Evolutionary conservation across 345 rosid species (phyloP).

Genomic region (Arabis alpina): DNA sequence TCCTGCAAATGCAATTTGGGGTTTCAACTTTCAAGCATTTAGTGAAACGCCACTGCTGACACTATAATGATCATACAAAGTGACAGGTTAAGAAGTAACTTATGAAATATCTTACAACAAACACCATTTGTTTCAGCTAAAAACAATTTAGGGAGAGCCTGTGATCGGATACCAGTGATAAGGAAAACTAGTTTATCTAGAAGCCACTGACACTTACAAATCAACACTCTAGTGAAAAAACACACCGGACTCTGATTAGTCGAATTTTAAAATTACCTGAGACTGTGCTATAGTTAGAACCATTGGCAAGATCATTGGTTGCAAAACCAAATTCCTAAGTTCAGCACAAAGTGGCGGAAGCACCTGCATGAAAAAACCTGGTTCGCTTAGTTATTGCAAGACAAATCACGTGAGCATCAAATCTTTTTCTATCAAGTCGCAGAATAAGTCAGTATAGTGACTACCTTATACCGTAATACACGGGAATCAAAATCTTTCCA

Average conservation of each 20-base stretch:
- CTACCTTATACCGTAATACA: slow-evolving; percentile 94
- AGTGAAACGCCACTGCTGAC: slow-evolving; percentile 5
- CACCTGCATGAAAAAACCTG: slow-evolving; percentile 60
- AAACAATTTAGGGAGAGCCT: background rate
- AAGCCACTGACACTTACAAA: slow-evolving; percentile 6
- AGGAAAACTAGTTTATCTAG: background rate
- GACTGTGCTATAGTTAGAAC: slow-evolving; percentile 93
- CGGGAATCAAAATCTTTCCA: slow-evolving; percentile 99
- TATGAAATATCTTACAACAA: slow-evolving; percentile 11
- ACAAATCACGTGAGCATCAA: background rate
- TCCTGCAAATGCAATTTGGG: slow-evolving; percentile 59
- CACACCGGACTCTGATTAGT: background rate
- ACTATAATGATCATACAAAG: slow-evolving; percentile 6
- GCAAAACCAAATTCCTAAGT: slow-evolving; percentile 97
- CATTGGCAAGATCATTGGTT: slow-evolving; percentile 95
- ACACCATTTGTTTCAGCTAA: slow-evolving; percentile 7
- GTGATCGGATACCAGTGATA: background rate
- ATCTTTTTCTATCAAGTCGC: slow-evolving; percentile 16
- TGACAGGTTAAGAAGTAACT: slow-evolving; percentile 3
- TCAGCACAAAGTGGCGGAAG: slow-evolving; percentile 99
- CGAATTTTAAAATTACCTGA: slow-evolving; percentile 58
- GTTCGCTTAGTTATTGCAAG: slow-evolving; percentile 28
- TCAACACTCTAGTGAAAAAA: slow-evolving; percentile 18
- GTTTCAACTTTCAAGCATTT: slow-evolving; percentile 20
- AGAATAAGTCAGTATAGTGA: slow-evolving; percentile 15